Conservation (phyloP, 208 protist genomes). For the Trypanosoma boissoni region DNA sequence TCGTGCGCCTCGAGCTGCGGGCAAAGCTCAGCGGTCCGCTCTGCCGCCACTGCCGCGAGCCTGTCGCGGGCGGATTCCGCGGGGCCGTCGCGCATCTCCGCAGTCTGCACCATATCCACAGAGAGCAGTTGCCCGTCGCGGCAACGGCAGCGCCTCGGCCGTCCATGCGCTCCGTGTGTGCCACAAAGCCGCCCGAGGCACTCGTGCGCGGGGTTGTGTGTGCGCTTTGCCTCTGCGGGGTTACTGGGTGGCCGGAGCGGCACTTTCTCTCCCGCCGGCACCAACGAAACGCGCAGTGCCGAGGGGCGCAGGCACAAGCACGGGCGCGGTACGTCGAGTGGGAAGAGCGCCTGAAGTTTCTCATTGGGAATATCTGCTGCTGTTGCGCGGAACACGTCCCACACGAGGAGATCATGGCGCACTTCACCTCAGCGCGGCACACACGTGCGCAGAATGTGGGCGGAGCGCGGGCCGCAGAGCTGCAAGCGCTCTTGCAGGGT, state of each 20-base stretch:
- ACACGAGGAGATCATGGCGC: conserved; percentile 3
- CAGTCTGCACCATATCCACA: neutral
- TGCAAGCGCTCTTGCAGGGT: neutral
- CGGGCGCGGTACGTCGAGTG: neutral
- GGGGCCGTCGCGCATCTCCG: conserved; percentile 5
- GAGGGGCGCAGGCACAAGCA: neutral
- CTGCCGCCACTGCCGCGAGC: conserved; percentile 1
- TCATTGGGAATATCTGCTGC: conserved; percentile 17
- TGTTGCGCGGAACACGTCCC: conserved; percentile 14
- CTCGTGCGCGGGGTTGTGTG: conserved; percentile 10
- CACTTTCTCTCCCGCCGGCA: conserved; percentile 12
- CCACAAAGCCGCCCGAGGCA: too few species aligned
- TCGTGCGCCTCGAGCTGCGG: conserved; percentile 3
- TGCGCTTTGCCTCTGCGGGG: conserved; percentile 11
- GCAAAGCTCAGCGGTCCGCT: neutral
- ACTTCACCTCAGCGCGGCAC: conserved; percentile 4
- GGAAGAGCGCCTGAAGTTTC: neutral
- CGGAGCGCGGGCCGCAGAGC: too few species aligned
- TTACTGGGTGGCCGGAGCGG: conserved; percentile 1
- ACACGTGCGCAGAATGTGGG: too few species aligned
- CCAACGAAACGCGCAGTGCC: conserved; percentile 1
- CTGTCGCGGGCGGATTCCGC: conserved; percentile 9
- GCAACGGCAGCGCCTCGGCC: too few species aligned
- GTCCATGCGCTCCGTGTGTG: too few species aligned
- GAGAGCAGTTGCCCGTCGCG: neutral